Evolutionary conservation across 2,329 filamentous ascomycete species (phyloP), one percentile per base, ranked within the genome.

Genomic region (Exophiala sp.): DNA sequence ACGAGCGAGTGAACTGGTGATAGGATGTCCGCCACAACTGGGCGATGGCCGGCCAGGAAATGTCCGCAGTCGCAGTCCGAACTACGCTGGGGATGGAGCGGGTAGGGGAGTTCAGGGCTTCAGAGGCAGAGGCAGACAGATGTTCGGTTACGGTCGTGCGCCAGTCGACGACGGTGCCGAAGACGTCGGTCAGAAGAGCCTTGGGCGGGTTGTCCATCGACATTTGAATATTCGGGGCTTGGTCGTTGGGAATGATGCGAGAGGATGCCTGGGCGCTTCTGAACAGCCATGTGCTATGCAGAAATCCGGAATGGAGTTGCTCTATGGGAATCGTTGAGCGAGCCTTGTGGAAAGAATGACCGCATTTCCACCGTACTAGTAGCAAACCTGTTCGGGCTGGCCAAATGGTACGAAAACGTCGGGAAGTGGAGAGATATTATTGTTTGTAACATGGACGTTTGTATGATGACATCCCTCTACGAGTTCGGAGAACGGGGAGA

Each of bases 121-220:
- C 66, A 22, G 67, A 63, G 11, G 79, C 76, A 32, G 74, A 73
- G 9, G 71, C 63, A 19, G 68, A 64, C 41, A 93, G 75, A 46
- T 79, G 78, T 7, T 74, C 69, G 11, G 75, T 78, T 16, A 93
- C 79, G 1, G 81, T 80, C 32, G 72, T 73, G 49, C 86, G 82
- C 86, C 86, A 91, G 71, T 91, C 77, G 39, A 93, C 86, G 56
- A 83, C 80, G 1, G 88, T 93, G 58, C 86, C 86, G 66, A 90
- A 89, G 60, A 88, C 78, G 68, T 89, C 85, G 62, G 88, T 88
- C 46, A 82, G 74, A 27, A 89, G 71, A 6, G 78, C 84, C 58
- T 80, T 80, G 56, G 69, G 68, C 7, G 65, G 61, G 40, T 56
- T 52, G 27, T 59, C 47, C 3, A 50, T 45, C 23, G 58, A 56